A percentile compares a stretch with the other conserved stretches of the same genome.
Conservation (phyloP, 2,329 filamentous ascomycete species). For the Dothiorella sarmentorum region DNA sequence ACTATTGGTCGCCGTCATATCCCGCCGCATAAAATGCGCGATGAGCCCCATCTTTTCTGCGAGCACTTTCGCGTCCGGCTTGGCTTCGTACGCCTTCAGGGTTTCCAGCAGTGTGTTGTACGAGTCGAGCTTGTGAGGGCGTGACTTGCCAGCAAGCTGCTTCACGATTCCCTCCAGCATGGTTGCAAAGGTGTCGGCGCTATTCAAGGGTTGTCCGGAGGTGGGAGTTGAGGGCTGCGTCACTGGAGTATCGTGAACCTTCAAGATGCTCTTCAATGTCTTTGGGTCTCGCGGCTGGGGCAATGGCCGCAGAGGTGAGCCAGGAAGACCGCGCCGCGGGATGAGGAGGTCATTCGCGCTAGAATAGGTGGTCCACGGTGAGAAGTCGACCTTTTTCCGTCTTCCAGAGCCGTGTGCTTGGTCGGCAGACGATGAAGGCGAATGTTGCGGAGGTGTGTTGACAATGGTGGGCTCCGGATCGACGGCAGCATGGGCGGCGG, state of each 20-base stretch:
- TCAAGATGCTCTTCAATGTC: slow-evolving; percentile 75
- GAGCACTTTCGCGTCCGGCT: slow-evolving; percentile 52
- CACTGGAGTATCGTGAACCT: slow-evolving; percentile 53
- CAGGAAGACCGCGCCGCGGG: slow-evolving; percentile 21
- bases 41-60: slow-evolving; percentile 73
- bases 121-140: slow-evolving; percentile 73
- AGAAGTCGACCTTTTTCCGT: slow-evolving; percentile 62
- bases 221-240: background rate
- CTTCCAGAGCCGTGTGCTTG: slow-evolving; percentile 37
- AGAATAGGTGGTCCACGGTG: slow-evolving; percentile 55
- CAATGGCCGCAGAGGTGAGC: slow-evolving; percentile 45
- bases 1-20: slow-evolving; percentile 58
- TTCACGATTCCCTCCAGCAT: slow-evolving; percentile 84
- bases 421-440: slow-evolving; percentile 42
- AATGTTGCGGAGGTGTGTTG: slow-evolving; percentile 40
- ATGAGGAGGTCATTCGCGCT: slow-evolving; percentile 35
- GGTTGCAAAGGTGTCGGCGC: slow-evolving; percentile 61
- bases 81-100: slow-evolving; percentile 75
- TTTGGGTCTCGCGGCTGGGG: slow-evolving; percentile 51
- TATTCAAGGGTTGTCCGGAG: slow-evolving; percentile 39
- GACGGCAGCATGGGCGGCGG: slow-evolving; percentile 19
- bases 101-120: slow-evolving; percentile 76
- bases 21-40: slow-evolving; percentile 77
- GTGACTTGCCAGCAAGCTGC: slow-evolving; percentile 72
- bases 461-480: slow-evolving; percentile 22